phyloP scores from a whole-genome alignment of 176 grass and related monocot species.

The Dactylis glomerata region DNA sequence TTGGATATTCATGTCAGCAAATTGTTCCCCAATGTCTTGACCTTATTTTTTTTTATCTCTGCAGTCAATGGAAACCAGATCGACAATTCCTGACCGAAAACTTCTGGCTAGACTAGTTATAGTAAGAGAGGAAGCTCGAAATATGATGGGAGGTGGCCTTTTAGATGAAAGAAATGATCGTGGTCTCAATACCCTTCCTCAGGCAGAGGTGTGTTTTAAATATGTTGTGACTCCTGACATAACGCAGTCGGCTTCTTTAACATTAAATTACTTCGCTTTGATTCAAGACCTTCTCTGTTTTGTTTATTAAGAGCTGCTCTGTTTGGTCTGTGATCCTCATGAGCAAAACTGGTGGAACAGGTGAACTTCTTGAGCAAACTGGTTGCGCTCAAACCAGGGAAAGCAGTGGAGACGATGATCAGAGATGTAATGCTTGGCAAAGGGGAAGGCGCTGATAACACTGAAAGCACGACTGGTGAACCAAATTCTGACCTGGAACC shows the following conservation, averaged over 20 bases:
- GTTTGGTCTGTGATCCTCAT: neutral
- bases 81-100: conserved; percentile 68
- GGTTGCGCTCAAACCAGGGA: conserved; percentile 77
- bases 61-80: conserved; percentile 83
- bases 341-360: conserved; percentile 30
- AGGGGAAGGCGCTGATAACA: conserved; percentile 72
- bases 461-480: conserved; percentile 26
- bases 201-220: conserved; percentile 69
- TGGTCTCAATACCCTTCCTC: conserved; percentile 75
- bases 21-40: neutral
- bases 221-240: neutral
- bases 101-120: conserved; percentile 88
- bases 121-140: conserved; percentile 83
- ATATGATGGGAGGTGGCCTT: conserved; percentile 96
- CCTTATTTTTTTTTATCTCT: neutral
- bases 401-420: conserved; percentile 61
- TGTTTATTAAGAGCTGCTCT: neutral
- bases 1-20: conserved; percentile 7
- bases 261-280: neutral
- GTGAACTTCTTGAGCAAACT: conserved; percentile 95
- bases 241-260: neutral
- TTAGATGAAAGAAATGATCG: conserved; percentile 97
- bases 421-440: conserved; percentile 80
- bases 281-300: neutral
- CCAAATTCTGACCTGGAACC: conserved; percentile 25